Conservation (phyloP, 805 yeast genomes). For the Saitoella complicata region DNA sequence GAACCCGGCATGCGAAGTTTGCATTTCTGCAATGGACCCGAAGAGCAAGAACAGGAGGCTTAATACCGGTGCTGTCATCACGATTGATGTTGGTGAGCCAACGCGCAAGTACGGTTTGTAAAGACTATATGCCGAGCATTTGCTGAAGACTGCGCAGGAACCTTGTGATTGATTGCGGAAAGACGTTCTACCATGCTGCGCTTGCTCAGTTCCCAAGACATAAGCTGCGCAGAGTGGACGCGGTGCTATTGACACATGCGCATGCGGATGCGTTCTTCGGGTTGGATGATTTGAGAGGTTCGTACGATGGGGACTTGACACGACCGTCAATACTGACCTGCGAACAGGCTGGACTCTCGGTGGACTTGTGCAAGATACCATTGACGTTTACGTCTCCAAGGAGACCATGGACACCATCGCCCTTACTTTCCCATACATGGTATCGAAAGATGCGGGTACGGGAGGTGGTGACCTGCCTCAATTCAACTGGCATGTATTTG, state of each 20-base stretch:
- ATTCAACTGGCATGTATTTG: background rate
- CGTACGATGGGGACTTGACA: background rate
- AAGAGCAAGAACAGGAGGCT: background rate
- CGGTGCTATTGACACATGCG: constrained; percentile 1
- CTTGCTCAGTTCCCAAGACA: background rate
- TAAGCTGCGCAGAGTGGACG: constrained; percentile 1
- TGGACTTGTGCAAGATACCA: background rate
- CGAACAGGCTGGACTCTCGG: background rate
- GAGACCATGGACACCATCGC: background rate
- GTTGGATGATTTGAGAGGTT: constrained; percentile 2
- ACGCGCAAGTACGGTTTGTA: background rate
- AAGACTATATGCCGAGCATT: too few species aligned
- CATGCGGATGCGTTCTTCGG: constrained; percentile 3
- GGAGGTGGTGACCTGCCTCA: constrained; percentile 3
- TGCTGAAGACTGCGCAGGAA: too few species aligned
- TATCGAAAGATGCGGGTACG: background rate
- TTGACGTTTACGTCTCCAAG: background rate
- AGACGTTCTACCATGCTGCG: background rate
- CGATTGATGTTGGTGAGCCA: background rate
- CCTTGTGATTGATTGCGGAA: constrained; percentile 2
- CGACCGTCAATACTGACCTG: background rate
- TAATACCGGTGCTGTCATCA: background rate
- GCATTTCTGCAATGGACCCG: background rate
- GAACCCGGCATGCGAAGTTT: background rate
- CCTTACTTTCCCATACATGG: background rate